Evolutionary conservation across 202 grass and related monocot species (phyloP), one percentile per base, ranked within the genome.

Genomic region (Saccharum hybrid): DNA sequence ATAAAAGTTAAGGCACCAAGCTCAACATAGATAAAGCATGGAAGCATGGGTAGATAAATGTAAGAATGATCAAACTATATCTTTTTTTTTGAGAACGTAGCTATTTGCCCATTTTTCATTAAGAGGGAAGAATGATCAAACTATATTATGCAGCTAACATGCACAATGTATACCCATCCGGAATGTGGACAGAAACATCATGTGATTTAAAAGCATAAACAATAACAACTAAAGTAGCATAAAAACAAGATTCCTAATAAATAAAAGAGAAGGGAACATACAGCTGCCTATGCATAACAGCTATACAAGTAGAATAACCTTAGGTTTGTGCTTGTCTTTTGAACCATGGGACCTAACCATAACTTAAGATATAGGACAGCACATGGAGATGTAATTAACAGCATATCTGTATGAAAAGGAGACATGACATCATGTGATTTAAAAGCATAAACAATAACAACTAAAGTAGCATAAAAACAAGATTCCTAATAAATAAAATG

Each of bases 381-480:
- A 2, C 26, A 83, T 39, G 6, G n/a, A 88, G 1, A 85, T 71
- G 64, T 33, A 78, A 63, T 62, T 59, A 56, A 57, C 26, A 74
- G 33, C 63, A 68, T 23, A 68, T 41, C 26, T 26, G 26, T 26
- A 62, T 76, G 52, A 76, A 80, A 89, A 42, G 21, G 22, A 33
- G 66, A 14, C n/a, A n/a, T n/a, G n/a, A n/a, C n/a, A n/a, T n/a
- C n/a, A n/a, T n/a, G n/a, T n/a, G n/a, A n/a, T n/a, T n/a, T n/a
- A n/a, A n/a, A n/a, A n/a, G n/a, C n/a, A n/a, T n/a, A n/a, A n/a
- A n/a, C n/a, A n/a, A n/a, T n/a, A n/a, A n/a, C n/a, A n/a, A n/a
- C n/a, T n/a, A n/a, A n/a, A n/a, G n/a, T n/a, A n/a, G n/a, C n/a
- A n/a, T n/a, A n/a, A n/a, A n/a, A n/a, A n/a, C n/a, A n/a, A n/a